Evolutionary conservation across 2,329 filamentous ascomycete genomes (phyloP).

Genomic region (Alternaria sp.): DNA sequence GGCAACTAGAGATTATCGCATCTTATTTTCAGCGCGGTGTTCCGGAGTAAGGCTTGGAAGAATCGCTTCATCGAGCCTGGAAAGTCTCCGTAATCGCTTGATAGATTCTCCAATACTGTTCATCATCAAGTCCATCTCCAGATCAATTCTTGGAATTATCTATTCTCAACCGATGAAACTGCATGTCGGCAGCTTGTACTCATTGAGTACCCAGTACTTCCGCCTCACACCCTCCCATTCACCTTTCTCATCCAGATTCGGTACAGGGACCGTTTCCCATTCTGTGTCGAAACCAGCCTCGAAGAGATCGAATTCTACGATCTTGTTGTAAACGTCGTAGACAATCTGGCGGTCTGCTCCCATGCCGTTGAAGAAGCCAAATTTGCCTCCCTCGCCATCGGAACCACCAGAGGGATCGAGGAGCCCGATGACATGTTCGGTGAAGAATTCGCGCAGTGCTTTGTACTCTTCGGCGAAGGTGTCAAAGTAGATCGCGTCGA

Average conservation of each 20-base stretch:
- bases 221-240: constrained; percentile 90
- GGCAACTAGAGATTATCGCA: constrained; percentile 11
- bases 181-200: constrained; percentile 76
- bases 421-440: constrained; percentile 81
- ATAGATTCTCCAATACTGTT: neutral
- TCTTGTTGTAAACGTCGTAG: constrained; percentile 92
- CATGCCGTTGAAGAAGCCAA: constrained; percentile 74
- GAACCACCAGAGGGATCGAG: constrained; percentile 63
- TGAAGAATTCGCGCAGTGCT: constrained; percentile 85
- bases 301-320: constrained; percentile 87
- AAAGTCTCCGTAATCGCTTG: no score
- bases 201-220: constrained; percentile 87
- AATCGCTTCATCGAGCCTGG: neutral
- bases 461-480: constrained; percentile 95
- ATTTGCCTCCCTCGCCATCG: constrained; percentile 56
- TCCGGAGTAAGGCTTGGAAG: neutral
- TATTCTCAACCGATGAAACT: constrained; percentile 69
- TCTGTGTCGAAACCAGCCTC: constrained; percentile 90
- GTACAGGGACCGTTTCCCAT: constrained; percentile 79
- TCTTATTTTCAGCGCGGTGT: constrained; percentile 11
- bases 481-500: constrained; percentile 82
- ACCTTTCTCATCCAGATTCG: constrained; percentile 71
- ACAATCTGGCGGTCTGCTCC: constrained; percentile 91
- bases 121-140: neutral
- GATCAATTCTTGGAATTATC: neutral